Conservation (phyloP, 2,329 filamentous ascomycete genomes). For the Aspergillus jensenii region DNA sequence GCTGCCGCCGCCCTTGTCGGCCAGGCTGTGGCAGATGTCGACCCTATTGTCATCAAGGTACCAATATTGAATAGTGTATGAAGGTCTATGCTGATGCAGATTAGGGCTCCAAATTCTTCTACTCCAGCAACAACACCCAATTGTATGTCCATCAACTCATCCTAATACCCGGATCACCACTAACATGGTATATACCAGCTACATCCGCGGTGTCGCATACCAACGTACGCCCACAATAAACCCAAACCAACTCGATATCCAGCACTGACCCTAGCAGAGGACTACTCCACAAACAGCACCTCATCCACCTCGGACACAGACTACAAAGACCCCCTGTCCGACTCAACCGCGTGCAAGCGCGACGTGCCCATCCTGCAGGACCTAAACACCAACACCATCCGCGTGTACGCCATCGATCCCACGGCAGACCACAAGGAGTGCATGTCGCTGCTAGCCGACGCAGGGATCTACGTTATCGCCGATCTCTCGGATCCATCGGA, state of each 20-base stretch:
- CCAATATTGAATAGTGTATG: neutral
- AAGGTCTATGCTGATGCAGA: neutral
- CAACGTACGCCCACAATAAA: conserved; percentile 55
- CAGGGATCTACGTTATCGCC: conserved; percentile 90
- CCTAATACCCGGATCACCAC: neutral
- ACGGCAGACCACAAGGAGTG: conserved; percentile 72
- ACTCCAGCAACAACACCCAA: conserved; percentile 71
- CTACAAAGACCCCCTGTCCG: conserved; percentile 80
- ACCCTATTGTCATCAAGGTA: conserved; percentile 11
- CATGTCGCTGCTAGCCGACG: conserved; percentile 76
- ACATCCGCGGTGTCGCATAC: conserved; percentile 89
- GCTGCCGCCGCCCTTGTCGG: conserved; percentile 8
- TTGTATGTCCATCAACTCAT: conserved; percentile 51
- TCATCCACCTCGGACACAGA: conserved; percentile 47
- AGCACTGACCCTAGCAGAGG: conserved; percentile 49
- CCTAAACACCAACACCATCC: conserved; percentile 84
- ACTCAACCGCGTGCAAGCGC: conserved; percentile 68
- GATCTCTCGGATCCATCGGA: conserved; percentile 77
- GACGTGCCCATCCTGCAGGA: conserved; percentile 78
- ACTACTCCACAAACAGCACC: conserved; percentile 58
- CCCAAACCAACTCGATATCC: neutral
- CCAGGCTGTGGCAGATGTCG: conserved; percentile 3
- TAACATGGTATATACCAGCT: conserved; percentile 46
- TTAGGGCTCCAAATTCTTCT: conserved; percentile 81
- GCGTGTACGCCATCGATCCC: conserved; percentile 88